These are phyloP conservation scores for Vanrija sp. DNA, from an alignment of 1,284 basidiomycete genomes.

Conservation along the genomic window DNA sequence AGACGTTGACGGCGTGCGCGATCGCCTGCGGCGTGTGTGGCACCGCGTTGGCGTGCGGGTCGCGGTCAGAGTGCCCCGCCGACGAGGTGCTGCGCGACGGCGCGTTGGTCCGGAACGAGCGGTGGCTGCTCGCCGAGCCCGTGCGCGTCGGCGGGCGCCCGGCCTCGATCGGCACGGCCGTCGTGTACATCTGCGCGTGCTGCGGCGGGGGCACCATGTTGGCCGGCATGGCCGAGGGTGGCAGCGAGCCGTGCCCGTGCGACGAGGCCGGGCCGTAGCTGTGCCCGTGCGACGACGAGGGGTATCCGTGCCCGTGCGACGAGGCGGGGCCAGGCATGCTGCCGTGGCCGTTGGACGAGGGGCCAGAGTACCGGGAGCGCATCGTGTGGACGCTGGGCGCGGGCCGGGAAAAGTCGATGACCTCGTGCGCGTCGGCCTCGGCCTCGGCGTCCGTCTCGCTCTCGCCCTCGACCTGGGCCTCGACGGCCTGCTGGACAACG, in stretches of 20 bases:
- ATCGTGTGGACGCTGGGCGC: not conserved
- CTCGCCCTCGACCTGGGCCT: too few species aligned
- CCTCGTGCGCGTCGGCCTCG: not conserved
- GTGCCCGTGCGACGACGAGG: too few species aligned
- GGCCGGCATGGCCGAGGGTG: too few species aligned
- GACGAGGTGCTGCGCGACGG: conserved; percentile 6
- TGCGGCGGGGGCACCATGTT: too few species aligned
- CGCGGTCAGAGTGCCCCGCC: conserved; percentile 4
- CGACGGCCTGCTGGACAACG: too few species aligned
- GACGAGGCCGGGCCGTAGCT: too few species aligned
- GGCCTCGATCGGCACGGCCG: not conserved
- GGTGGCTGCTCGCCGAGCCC: not conserved
- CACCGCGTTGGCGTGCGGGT: not conserved
- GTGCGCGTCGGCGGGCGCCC: not conserved
- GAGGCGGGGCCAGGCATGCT: not conserved
- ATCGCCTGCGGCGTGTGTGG: conserved; percentile 10
- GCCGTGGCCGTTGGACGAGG: too few species aligned
- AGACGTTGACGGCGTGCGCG: conserved; percentile 8
- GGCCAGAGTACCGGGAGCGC: not conserved
- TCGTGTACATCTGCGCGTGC: too few species aligned
- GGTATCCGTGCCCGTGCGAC: too few species aligned
- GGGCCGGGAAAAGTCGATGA: conserved; percentile 8
- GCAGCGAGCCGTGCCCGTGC: too few species aligned
- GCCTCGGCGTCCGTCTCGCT: not conserved
- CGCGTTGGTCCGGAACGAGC: not conserved